These are phyloP conservation scores for Leccinum disarticulatum DNA, from an alignment of 768 basidiomycete genomes.

Conservation along the genomic window DNA sequence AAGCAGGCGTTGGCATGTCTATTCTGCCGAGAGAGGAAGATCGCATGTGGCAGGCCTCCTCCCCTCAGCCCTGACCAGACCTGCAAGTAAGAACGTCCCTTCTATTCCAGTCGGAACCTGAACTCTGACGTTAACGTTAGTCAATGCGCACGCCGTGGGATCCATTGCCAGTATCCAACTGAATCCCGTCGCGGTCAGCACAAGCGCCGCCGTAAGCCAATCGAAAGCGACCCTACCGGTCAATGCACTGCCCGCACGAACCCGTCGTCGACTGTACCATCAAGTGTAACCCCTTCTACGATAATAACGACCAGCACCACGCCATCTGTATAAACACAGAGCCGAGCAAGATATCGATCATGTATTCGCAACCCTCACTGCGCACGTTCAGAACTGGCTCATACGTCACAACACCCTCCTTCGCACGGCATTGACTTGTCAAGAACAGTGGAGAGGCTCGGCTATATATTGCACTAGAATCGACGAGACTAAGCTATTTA, in stretches of 20 bases:
- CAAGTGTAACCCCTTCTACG: slow-evolving; percentile 21
- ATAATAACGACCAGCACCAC: slow-evolving; percentile 20
- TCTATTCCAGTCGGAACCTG: slow-evolving; percentile 6
- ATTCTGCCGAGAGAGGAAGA: slow-evolving; percentile 52
- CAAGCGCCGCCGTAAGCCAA: slow-evolving; percentile 36
- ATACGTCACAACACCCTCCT: slow-evolving; percentile 3
- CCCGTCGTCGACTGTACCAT: slow-evolving; percentile 16
- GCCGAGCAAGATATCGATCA: slow-evolving; percentile 5
- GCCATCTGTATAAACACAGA: slow-evolving; percentile 19
- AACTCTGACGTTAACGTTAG: slow-evolving; percentile 31
- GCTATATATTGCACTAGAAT: slow-evolving; percentile 26
- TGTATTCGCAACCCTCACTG: slow-evolving; percentile 6
- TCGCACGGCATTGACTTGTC: slow-evolving; percentile 13
- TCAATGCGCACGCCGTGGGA: slow-evolving; percentile 47
- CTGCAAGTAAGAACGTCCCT: slow-evolving; percentile 44
- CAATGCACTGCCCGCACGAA: slow-evolving; percentile 24
- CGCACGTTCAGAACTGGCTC: slow-evolving; percentile 11
- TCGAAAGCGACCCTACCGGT: slow-evolving; percentile 24
- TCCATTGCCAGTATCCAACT: slow-evolving; percentile 49
- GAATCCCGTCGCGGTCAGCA: slow-evolving; percentile 50
- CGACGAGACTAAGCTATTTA: slow-evolving; percentile 21
- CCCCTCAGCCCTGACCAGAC: slow-evolving; percentile 37
- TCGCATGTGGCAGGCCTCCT: slow-evolving; percentile 46
- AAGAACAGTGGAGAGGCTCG: slow-evolving; percentile 18
- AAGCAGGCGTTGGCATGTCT: slow-evolving; percentile 48